phyloP scores from a whole-genome alignment of 192 early-diverging fungal species.

The Funneliformis mosseae region DNA sequence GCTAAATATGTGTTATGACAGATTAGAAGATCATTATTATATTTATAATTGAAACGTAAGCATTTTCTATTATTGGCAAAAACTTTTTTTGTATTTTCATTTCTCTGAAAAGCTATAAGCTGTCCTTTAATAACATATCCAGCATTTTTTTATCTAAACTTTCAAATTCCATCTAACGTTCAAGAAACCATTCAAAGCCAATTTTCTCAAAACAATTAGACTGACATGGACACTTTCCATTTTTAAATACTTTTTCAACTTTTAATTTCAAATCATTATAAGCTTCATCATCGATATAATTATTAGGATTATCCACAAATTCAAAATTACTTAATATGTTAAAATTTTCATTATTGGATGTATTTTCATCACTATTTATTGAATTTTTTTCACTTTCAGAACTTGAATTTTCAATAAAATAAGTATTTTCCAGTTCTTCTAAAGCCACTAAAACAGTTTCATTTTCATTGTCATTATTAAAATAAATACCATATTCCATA shows the following conservation, averaged over 20 bases:
- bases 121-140: background rate
- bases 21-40: no score
- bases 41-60: background rate
- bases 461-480: background rate
- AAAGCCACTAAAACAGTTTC: background rate
- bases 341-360: background rate
- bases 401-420: background rate
- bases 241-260: background rate
- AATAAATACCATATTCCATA: background rate
- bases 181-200: background rate
- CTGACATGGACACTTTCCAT: background rate
- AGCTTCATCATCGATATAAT: background rate
- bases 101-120: no score
- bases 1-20: background rate
- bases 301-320: background rate
- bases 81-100: background rate
- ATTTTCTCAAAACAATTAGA: background rate
- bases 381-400: background rate
- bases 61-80: background rate
- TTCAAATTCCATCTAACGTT: background rate
- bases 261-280: background rate
- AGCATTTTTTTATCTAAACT: background rate
- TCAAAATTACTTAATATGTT: background rate
- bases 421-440: background rate
- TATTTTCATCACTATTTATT: background rate